Conservation (phyloP, 306 rosid species). For the Abrus precatorius region DNA sequence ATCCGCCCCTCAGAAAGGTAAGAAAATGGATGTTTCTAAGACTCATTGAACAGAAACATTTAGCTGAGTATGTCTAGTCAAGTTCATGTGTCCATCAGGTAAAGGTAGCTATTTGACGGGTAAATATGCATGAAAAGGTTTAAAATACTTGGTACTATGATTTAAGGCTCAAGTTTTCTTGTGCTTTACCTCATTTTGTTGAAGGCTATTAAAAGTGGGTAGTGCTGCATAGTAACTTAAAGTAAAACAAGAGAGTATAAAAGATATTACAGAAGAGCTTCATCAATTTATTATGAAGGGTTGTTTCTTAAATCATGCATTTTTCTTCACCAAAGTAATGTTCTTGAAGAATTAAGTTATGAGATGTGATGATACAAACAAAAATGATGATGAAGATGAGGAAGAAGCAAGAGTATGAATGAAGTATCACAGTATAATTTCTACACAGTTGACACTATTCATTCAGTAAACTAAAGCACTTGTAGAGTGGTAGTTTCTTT, state of each 20-base stretch:
- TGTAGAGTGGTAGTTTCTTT: neutral
- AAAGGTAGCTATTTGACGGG: constrained; percentile 6
- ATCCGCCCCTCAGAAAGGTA: constrained; percentile 82
- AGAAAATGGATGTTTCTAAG: constrained; percentile 24
- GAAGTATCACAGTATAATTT: neutral
- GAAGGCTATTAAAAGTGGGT: neutral
- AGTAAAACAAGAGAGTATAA: constrained; percentile 4
- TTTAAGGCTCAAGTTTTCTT: neutral
- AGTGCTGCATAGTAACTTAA: neutral
- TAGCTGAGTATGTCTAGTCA: neutral
- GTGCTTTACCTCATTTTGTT: neutral
- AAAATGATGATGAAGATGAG: constrained; percentile 7
- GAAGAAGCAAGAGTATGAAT: constrained; percentile 1
- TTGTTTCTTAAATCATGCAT: neutral
- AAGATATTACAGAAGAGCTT: neutral
- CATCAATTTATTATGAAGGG: neutral
- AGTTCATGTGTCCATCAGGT: neutral
- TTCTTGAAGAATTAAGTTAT: neutral
- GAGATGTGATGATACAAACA: neutral
- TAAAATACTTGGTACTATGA: neutral
- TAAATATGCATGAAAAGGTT: neutral
- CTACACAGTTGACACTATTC: neutral
- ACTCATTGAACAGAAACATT: constrained; percentile 22
- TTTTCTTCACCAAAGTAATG: constrained; percentile 21
- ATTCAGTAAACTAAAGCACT: neutral